Base-by-base conservation (phyloP, 2,329 filamentous ascomycete genomes). In the Exophiala sp. region DNA sequence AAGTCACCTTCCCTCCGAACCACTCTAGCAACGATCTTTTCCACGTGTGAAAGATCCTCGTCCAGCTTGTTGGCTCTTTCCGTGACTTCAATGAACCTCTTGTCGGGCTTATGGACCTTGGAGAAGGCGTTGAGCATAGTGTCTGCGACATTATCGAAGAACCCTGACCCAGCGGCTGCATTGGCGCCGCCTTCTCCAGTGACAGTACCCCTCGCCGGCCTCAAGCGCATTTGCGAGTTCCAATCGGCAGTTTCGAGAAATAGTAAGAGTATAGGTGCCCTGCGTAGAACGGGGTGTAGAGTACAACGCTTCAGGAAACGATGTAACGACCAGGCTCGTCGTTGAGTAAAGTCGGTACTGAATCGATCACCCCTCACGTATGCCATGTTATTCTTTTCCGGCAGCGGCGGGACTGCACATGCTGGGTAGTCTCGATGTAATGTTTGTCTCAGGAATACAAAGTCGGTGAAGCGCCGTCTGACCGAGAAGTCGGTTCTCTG, bases 361-460 rank as follows among this genome's bases (percentile, higher is more conserved):
- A 98, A 98, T 56, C 93, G 85, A 73, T 97, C 91, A 60, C 93
- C 93, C 29, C 90, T 86, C 44, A 97, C 93, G 65, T 97, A 97
- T 65, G 95, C 89, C 87, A 98, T 95, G 71, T 94, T 94, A 75
- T 97, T 91, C 76, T 97, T 98, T 71, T 97, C 93, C 46, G 93
- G 93, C 46, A 98, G 76, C 40, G 93, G 93, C 23, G 93, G 93
- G 2, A 98, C 88, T 41, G 93, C 93, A 68, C 86, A 88, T 72
- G 88, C 87, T 52, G 89, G 88, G 63, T 88, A 97, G 67, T 96
- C 90, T 65, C 83, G 83, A 57, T 78, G 82, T 44, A 98, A 82
- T 24, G 87, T 84, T 70, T 95, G 96, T 73, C 88, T 96, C 56
- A 98, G 81, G 67, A 95, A 98, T 60, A 94, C 85, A 66, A 98